Evolutionary conservation across 148 eudicot genomes (phyloP), one percentile per base, ranked within the genome.

Genomic region (Chenopodium berlandieri): DNA sequence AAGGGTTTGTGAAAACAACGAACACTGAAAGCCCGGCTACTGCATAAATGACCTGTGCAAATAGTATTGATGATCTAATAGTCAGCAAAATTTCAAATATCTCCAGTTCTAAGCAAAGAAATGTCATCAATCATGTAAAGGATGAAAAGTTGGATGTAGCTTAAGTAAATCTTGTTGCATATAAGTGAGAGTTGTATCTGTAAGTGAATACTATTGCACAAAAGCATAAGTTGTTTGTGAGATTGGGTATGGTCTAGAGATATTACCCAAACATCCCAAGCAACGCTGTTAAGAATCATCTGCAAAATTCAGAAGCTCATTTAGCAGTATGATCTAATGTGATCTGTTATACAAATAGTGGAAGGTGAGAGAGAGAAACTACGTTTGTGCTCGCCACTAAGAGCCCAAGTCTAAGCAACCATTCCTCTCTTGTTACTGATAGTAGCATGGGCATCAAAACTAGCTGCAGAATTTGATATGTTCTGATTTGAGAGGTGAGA

Each of bases 371-470:
- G 66, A 70, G 80, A 34, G 47, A 77, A 64, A 88, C 46, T 88
- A 93, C 97, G 81, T 87, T 88, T 79, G 87, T 83, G 88, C 84
- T 85, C 77, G 85, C 83, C 79, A 89, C 87, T 71, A 93, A 67
- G 63, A 95, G 89, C 19, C 97, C 97, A 8, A 90, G 27, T 44
- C 90, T 82, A 75, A 95, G 93, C 86, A 95, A 85, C 81, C 84
- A 90, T 72, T 88, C 87, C 68, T 95, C 98, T 54, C 92, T 93
- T 22, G 93, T 64, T 54, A 82, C 75, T 3, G 95, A 94, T 81
- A 89, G 86, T 83, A 95, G 78, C 30, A 91, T 30, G 27, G 98
- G 98, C 98, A 93, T 95, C 75, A 94, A 77, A 80, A 91, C 75
- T 80, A 95, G 87, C 98, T 95, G 90, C 84, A 88, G 67, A 74